These are phyloP conservation scores for Phytopythium helicoides DNA, from an alignment of 352 stramenopile genomes.

Conservation along the genomic window DNA sequence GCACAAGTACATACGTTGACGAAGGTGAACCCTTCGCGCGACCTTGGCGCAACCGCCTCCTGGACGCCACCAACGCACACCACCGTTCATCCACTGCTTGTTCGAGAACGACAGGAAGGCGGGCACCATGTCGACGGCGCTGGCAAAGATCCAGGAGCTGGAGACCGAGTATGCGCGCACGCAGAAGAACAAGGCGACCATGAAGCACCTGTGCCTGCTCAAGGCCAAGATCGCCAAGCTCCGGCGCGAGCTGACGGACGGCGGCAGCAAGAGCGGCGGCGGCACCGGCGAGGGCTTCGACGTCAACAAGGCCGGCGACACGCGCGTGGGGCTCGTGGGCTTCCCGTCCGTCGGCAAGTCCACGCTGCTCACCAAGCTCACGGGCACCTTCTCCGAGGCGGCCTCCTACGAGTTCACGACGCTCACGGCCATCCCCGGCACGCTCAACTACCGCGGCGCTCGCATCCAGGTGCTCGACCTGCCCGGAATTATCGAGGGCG, in stretches of 20 bases:
- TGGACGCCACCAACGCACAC: conserved; percentile 1
- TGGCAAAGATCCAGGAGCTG: conserved; percentile 80
- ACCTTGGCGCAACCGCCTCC: neutral
- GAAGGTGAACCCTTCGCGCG: neutral
- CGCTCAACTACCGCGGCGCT: conserved; percentile 94
- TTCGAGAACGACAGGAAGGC: neutral
- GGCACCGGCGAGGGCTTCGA: conserved; percentile 87
- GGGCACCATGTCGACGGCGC: conserved; percentile 53
- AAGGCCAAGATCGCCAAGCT: conserved; percentile 99
- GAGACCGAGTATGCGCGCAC: conserved; percentile 94
- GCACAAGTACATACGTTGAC: too few species aligned
- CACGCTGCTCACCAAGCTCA: conserved; percentile 96
- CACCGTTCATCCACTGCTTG: too few species aligned
- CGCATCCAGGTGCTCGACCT: conserved; percentile 90
- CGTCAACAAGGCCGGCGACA: conserved; percentile 95
- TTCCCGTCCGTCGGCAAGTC: conserved; percentile 99
- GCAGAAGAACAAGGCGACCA: conserved; percentile 99
- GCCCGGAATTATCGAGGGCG: conserved; percentile 98
- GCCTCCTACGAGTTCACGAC: conserved; percentile 99
- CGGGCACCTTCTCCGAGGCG: conserved; percentile 94
- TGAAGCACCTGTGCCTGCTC: conserved; percentile 97
- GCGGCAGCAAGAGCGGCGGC: conserved; percentile 57
- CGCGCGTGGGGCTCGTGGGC: conserved; percentile 96
- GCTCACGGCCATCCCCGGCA: conserved; percentile 97
- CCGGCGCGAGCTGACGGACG: conserved; percentile 90